phyloP scores from a whole-genome alignment of 2,329 filamentous ascomycete genomes.

The Botryotinia convoluta region DNA sequence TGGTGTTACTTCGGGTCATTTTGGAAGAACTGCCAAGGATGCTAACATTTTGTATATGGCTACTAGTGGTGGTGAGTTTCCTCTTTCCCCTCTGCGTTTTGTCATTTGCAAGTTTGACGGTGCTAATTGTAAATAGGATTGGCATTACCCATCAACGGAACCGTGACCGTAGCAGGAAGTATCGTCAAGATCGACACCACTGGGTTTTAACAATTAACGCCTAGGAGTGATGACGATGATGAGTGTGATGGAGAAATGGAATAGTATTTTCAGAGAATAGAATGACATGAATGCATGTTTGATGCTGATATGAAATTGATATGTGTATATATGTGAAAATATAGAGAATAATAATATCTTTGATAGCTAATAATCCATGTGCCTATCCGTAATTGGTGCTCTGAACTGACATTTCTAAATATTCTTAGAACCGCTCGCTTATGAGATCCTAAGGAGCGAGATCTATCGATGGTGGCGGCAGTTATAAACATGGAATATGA shows the following conservation, averaged over 20 bases:
- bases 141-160: slow-evolving; percentile 13
- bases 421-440: not conserved
- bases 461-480: not conserved
- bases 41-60: slow-evolving; percentile 23
- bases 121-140: slow-evolving; percentile 4
- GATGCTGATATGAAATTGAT: not conserved
- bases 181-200: slow-evolving; percentile 5
- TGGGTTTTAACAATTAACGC: not conserved
- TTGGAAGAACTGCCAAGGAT: slow-evolving; percentile 23
- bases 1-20: slow-evolving; percentile 25
- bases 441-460: rapidly evolving
- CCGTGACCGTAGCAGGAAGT: slow-evolving; percentile 6
- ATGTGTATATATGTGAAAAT: not conserved
- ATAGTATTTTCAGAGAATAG: not conserved
- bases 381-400: not conserved
- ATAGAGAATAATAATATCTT: not conserved
- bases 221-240: not conserved
- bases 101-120: not conserved
- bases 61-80: slow-evolving; percentile 26
- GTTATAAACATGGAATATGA: not conserved
- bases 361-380: not conserved
- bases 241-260: not conserved
- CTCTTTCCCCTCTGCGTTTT: too few relatives aligned
- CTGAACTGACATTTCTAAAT: rapidly evolving
- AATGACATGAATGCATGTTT: not conserved